Evolutionary conservation across 2,329 filamentous ascomycete species (phyloP), one percentile per base, ranked within the genome.

Genomic region (Fusarium sp.): DNA sequence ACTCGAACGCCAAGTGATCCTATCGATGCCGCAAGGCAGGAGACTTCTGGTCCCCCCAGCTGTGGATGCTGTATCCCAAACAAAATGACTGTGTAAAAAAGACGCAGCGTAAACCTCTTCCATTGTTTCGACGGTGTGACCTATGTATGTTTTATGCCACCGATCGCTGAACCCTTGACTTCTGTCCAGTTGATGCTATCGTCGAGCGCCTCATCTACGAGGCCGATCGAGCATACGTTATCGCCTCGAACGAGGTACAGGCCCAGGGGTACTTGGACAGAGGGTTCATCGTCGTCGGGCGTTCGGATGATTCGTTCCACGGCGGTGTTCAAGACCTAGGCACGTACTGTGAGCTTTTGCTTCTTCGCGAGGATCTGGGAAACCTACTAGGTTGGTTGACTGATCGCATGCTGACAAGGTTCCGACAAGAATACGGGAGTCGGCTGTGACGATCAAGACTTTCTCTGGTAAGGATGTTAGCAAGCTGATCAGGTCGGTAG

Each of bases 231-330:
- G 65, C 94, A 94, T 47, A 99, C 95, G 75, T 96, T 97, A 78
- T 99, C 96, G 52, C 96, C 96, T 62, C 96, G 88, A 58, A 99
- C 92, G 59, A 99, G 86, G 78, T 97, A 98, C 7, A 98, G 82
- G 2, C 96, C 96, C 65, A 97, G 88, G 6, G 91, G 89, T 19
- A 96, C 90, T 76, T 96, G 89, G 60, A 90, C 88, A 43, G 92
- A 96, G 1, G 90, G 87, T 72, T 97, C 93, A 40, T 89, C 86
- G 75, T 97, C 93, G 76, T 97, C 94, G 43, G 87, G 86, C 2
- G 92, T 90, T 67, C 93, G 91, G 74, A 99, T 97, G 66, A 97
- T 92, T 70, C 96, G 92, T 80, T 99, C 96, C 65, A 94, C 83
- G 6, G 95, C 93, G 68, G 92, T 86, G 70, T 89, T 88, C 14